Base-by-base conservation (phyloP, 78 protist genomes). In the Dictyostelium capitatum region DNA sequence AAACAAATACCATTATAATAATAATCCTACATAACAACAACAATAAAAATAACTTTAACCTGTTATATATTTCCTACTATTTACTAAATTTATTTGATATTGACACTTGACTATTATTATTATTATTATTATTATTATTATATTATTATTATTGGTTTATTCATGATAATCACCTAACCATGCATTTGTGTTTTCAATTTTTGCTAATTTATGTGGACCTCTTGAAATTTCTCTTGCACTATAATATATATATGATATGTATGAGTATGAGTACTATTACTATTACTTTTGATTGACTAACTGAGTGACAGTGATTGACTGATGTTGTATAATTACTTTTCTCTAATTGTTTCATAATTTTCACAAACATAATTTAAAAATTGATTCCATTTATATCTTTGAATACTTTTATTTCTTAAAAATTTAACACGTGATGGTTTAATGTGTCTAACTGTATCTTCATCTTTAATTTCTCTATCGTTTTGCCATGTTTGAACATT, bases 171-270 rank as follows among this genome's bases (percentile, higher is more conserved):
- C 79, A 46, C 79, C 79, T 23, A 73, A 73, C 79, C 79, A 73
- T 46, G 51, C 5, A 46, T 73, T 37, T 30, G 79, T n/a, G 7
- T 23, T 37, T 73, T 73, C 79, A 47, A 73, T 73, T 73, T 46
- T 73, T 46, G 79, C 79, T 47, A 73, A 73, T n/a, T 20, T 73
- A 4, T 4, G 3, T 17, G 79, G 50, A 19, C 41, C 79, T 73
- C 79, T 73, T 46, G 79, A 73, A n/a, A 46, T 73, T 73, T 73
- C 79, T 73, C 57, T 73, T 37, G 79, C 79, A 46, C 79, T 69
- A 32, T 23, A 19, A 69, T 30, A 32, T 67, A 67, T 67, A 57
- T 57, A n/a, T 57, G 1, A 57, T 57, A 9, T n/a, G 15, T 20
- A 57, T 57, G 32, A 57, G 3, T 51, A 51, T 51, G 56, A 8